These are phyloP conservation scores for Starmerella floricola DNA, from an alignment of 805 yeast genomes.

Conservation along the genomic window DNA sequence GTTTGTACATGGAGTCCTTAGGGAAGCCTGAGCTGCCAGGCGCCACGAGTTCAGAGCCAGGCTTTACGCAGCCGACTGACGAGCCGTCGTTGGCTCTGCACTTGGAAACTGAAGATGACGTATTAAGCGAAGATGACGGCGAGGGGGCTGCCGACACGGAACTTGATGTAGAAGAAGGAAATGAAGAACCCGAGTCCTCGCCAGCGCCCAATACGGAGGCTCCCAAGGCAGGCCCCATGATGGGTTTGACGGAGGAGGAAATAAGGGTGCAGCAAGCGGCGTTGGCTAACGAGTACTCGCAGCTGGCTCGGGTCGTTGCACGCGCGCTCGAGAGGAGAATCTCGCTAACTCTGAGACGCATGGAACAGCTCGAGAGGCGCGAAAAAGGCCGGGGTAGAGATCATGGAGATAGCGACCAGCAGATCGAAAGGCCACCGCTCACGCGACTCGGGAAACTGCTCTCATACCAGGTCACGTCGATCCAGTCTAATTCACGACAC, in stretches of 20 bases:
- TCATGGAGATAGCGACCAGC: background rate
- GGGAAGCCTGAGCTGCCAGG: conserved; percentile 2
- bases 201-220: background rate
- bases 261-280: conserved; percentile 14
- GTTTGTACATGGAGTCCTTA: conserved; percentile 3
- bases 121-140: background rate
- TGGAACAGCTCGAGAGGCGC: conserved; percentile 14
- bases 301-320: conserved; percentile 17
- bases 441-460: conserved; percentile 12
- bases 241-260: conserved; percentile 10
- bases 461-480: conserved; percentile 13
- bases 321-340: conserved; percentile 19
- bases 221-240: conserved; percentile 1
- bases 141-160: background rate
- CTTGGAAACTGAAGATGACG: conserved; percentile 1
- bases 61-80: background rate
- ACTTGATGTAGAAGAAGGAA: background rate
- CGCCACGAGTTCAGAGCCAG: conserved; percentile 3
- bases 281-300: conserved; percentile 17
- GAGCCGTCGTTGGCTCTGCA: background rate
- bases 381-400: background rate
- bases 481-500: conserved; percentile 11
- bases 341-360: conserved; percentile 15
- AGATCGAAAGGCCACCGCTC: conserved; percentile 9
- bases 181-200: background rate